A percentile compares a stretch with the other conserved stretches of the same genome.
phyloP scores from a whole-genome alignment of 257 asterid species.

The Plantago ovata region DNA sequence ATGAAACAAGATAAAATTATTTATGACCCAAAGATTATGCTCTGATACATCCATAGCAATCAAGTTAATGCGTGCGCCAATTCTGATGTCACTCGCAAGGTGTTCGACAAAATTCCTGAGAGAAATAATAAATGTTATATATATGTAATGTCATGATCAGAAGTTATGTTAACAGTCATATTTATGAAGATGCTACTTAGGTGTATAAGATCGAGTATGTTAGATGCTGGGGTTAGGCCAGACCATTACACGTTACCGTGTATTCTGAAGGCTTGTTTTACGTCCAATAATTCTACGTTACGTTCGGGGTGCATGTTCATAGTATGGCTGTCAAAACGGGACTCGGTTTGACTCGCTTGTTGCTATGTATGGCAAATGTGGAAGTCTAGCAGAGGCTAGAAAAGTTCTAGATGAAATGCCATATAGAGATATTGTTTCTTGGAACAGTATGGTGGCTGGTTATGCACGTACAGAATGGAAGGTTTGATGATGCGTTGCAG shows the following conservation, averaged over 20 bases:
- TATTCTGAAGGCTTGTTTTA: constrained; percentile 78
- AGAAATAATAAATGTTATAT: constrained; percentile 50
- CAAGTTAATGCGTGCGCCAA: constrained; percentile 76
- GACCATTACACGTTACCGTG: too few species aligned
- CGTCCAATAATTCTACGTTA: constrained; percentile 35
- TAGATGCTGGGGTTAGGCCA: constrained; percentile 36
- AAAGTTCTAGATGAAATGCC: constrained; percentile 60
- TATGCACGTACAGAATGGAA: too few species aligned
- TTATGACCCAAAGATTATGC: constrained; percentile 37
- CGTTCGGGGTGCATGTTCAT: constrained; percentile 73
- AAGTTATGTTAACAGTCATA: constrained; percentile 68
- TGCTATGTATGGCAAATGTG: too few species aligned
- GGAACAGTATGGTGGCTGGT: constrained; percentile 83
- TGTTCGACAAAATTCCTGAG: constrained; percentile 63
- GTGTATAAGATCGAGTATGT: constrained; percentile 53
- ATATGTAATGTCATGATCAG: constrained; percentile 74
- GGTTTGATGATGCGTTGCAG: too few species aligned
- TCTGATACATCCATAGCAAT: constrained; percentile 48
- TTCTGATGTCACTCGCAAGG: constrained; percentile 48
- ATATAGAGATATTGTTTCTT: constrained; percentile 61
- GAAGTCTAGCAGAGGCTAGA: constrained; percentile 55
- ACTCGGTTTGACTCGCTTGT: too few species aligned
- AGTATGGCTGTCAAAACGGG: constrained; percentile 45
- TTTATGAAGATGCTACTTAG: constrained; percentile 45
- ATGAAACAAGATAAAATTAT: too few species aligned